Conservation (phyloP, 1,284 basidiomycete species). For the Trametes polyzona region DNA sequence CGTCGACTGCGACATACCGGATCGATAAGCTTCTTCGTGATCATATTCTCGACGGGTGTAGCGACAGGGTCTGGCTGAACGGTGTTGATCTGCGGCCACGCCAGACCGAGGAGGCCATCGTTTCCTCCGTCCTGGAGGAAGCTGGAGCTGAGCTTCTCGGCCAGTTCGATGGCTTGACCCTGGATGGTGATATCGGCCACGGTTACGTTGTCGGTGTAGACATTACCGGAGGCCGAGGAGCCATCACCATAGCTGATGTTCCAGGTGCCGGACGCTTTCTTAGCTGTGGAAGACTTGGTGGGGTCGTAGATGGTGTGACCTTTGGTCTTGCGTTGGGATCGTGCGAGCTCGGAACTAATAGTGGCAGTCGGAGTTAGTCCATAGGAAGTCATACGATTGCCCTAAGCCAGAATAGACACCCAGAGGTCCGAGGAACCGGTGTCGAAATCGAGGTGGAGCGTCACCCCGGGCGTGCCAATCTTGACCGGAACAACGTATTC, state of each 20-base stretch:
- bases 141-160: conserved; percentile 38
- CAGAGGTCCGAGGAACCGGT: conserved; percentile 44
- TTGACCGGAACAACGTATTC: conserved; percentile 45
- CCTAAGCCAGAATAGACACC: too few species aligned
- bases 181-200: conserved; percentile 39
- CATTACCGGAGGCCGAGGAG: conserved; percentile 41
- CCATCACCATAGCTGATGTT: conserved; percentile 47
- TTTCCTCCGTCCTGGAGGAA: conserved; percentile 41
- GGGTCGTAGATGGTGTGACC: conserved; percentile 41
- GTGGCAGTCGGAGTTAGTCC: too few species aligned
- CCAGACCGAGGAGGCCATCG: conserved; percentile 42
- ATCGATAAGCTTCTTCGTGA: conserved; percentile 37
- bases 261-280: conserved; percentile 38
- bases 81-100: conserved; percentile 42
- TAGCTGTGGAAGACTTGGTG: conserved; percentile 37
- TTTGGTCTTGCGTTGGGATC: conserved; percentile 26
- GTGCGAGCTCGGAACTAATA: conserved; percentile 34
- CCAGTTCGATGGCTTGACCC: conserved; percentile 42
- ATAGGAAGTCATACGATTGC: too few species aligned
- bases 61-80: conserved; percentile 37
- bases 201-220: conserved; percentile 39
- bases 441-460: conserved; percentile 43
- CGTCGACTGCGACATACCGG: conserved; percentile 16
- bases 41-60: conserved; percentile 44
- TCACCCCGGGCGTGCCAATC: conserved; percentile 43